A percentile compares a stretch with the other conserved stretches of the same genome.
Evolutionary conservation across 176 grass and related monocot genomes (phyloP).

Genomic region (Puya raimondii): DNA sequence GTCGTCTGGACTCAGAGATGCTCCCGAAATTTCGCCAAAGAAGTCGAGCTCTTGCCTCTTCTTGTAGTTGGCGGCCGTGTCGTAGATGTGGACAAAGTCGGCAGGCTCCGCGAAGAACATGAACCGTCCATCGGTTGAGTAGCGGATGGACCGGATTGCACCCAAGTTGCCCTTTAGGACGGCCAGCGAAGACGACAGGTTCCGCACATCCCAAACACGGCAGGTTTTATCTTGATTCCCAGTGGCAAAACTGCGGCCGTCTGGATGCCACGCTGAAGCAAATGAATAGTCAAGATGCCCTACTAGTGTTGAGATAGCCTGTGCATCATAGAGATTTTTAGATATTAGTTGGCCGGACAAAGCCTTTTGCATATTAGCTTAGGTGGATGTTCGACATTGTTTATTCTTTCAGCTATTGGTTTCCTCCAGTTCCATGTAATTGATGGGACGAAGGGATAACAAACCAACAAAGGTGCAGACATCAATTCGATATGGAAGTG

Average conservation of each 20-base stretch:
- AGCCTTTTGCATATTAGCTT: too few species aligned
- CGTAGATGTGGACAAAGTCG: conserved; percentile 80
- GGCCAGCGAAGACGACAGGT: conserved; percentile 48
- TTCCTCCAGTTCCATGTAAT: too few species aligned
- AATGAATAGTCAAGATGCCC: conserved; percentile 92
- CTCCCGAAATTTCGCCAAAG: conserved; percentile 82
- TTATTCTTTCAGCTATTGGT: too few species aligned
- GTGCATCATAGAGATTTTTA: background rate
- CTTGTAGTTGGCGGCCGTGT: conserved; percentile 23
- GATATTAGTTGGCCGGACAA: too few species aligned
- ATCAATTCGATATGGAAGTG: too few species aligned
- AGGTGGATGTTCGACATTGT: too few species aligned
- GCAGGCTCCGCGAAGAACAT: conserved; percentile 63
- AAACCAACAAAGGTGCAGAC: too few species aligned
- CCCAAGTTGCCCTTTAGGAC: conserved; percentile 77
- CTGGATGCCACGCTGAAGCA: conserved; percentile 9
- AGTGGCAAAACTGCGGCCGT: conserved; percentile 49
- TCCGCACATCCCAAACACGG: conserved; percentile 72
- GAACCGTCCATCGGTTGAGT: conserved; percentile 66
- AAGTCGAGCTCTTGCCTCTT: conserved; percentile 82
- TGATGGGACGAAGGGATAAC: too few species aligned
- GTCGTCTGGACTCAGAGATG: conserved; percentile 57
- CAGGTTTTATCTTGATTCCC: conserved; percentile 97
- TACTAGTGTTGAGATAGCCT: conserved; percentile 52
- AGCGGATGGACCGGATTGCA: conserved; percentile 68